Evolutionary conservation across 371 early-diverging fungal genomes (phyloP).

Genomic region (Mortierella sp.): DNA sequence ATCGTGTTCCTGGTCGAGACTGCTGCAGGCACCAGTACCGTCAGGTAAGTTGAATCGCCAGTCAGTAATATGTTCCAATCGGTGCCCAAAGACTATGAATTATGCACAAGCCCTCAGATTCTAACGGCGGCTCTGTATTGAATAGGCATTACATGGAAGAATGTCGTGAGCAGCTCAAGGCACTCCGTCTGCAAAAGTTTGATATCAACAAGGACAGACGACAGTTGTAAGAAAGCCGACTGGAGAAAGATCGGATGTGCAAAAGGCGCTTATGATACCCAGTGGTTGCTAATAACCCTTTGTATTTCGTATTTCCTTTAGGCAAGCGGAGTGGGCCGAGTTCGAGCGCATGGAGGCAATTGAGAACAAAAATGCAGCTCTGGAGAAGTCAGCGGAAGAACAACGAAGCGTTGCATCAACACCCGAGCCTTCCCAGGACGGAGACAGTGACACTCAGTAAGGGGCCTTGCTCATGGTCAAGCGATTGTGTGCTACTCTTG

Average conservation of each 20-base stretch:
- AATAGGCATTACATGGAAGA: constrained; percentile 69
- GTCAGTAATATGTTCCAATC: not conserved
- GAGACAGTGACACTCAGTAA: constrained; percentile 32
- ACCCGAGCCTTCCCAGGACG: constrained; percentile 34
- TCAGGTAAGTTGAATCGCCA: constrained; percentile 12
- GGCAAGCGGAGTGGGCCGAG: constrained; percentile 58
- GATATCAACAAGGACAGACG: constrained; percentile 76
- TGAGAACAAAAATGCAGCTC: constrained; percentile 30
- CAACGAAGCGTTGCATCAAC: constrained; percentile 37
- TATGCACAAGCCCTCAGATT: not conserved
- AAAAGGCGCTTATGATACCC: not conserved
- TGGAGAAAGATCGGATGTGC: no score
- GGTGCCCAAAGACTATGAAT: not conserved
- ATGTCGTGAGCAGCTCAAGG: constrained; percentile 75
- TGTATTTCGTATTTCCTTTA: not conserved
- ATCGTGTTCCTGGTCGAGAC: constrained; percentile 66
- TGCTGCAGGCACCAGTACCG: constrained; percentile 60
- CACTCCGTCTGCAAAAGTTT: constrained; percentile 73
- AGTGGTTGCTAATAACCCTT: not conserved
- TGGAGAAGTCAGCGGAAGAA: constrained; percentile 26
- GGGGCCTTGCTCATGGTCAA: not conserved
- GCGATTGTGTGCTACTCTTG: no score
- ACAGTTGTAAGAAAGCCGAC: constrained; percentile 29
- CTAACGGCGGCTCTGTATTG: no score
- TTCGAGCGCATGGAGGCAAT: constrained; percentile 59